Base-by-base conservation (phyloP, 2,329 filamentous ascomycete genomes). In the Aspergillus texensis region DNA sequence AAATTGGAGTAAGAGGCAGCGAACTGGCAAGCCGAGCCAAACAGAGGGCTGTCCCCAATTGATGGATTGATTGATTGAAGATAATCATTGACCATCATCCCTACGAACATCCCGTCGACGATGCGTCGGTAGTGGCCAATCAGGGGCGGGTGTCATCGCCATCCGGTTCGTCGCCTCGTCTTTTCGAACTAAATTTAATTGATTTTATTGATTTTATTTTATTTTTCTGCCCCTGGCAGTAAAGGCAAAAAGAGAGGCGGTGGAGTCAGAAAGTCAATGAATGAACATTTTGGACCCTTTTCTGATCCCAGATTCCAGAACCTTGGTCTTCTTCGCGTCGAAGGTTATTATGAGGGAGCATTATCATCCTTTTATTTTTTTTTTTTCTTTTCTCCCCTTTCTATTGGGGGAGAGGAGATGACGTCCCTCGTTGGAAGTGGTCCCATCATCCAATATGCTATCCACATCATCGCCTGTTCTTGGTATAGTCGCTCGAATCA, bases 161-260 rank as follows among this genome's bases (percentile, higher is more conserved):
- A 60, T 65, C 68, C 57, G 62, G 67, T 69, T 70, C 65, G 66
- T 62, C 62, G 68, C 66, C 68, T 70, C 65, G 62, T 67, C 64
- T 69, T 65, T 56, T 28, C 30, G 34, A 57, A 30, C 21, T 54
- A 19, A 34, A 60, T 56, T 52, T 41, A 39, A 48, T 58, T 60
- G 34, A 52, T 53, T 61, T 64, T 6, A 28, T 28, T 57, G 28
- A 26, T 41, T 14, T 60, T 60, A 24, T 32, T 39, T 30, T 52
- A 56, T 57, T 55, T 57, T 64, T 52, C 48, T 64, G 62, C 62
- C 67, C 62, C 62, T 68, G 64, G 57, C 61, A 60, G 64, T 36
- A 8, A 21, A 53, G 14, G 30, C 19, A 32, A 30, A 52, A 52
- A 24, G 28, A 54, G 32, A 55, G 43, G 50, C 62, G 26, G 65